These are phyloP conservation scores for Brettanomyces bruxellensis DNA, from an alignment of 805 yeast species.

Conservation along the genomic window DNA sequence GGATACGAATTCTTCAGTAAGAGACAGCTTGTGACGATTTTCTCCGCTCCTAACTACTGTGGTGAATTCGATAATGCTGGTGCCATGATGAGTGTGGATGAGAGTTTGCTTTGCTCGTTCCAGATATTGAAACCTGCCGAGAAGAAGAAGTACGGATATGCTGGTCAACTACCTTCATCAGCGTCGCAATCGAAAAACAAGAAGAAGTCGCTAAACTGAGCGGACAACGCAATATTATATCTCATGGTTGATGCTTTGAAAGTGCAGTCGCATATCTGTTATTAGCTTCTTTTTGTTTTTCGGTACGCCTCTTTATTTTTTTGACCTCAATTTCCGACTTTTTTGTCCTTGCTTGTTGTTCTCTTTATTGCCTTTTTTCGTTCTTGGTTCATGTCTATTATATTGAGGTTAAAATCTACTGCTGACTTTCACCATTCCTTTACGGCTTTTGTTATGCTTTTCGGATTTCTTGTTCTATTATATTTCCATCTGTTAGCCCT, in stretches of 20 bases:
- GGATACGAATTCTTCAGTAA: conserved; percentile 96
- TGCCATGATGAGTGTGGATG: conserved; percentile 99
- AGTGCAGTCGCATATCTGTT: neutral
- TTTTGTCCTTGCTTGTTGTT: no score
- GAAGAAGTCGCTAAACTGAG: conserved; percentile 19
- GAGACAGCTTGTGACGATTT: conserved; percentile 90
- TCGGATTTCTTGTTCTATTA: no score
- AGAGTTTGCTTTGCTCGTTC: conserved; percentile 90
- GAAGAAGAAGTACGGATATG: conserved; percentile 59
- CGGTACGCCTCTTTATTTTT: neutral
- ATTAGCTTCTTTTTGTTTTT: neutral
- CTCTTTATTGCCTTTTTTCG: neutral
- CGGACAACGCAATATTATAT: neutral
- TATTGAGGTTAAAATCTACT: no score
- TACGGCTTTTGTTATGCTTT: no score
- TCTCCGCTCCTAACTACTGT: conserved; percentile 96
- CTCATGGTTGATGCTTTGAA: neutral
- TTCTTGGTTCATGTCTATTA: neutral
- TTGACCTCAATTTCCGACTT: no score
- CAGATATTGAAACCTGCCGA: conserved; percentile 97
- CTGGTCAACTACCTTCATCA: conserved; percentile 13
- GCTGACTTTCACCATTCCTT: no score
- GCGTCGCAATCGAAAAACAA: conserved; percentile 19
- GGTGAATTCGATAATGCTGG: conserved; percentile 99
- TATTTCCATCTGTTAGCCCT: no score